Evolutionary conservation across 257 asterid genomes (phyloP).

Genomic region (Plectranthus barbatus): DNA sequence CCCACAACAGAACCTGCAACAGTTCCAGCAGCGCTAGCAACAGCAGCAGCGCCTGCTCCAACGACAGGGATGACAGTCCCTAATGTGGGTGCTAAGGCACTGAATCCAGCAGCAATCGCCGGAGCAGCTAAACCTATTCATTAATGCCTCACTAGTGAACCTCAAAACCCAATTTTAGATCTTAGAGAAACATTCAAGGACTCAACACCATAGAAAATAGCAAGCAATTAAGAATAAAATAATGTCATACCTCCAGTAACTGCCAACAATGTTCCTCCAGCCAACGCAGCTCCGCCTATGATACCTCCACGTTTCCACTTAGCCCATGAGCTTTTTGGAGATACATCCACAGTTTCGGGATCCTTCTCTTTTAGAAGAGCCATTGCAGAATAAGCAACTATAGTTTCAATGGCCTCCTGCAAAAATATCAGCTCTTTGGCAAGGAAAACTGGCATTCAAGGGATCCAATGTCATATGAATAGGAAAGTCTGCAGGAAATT

Average conservation of each 20-base stretch:
- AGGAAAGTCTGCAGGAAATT: not conserved
- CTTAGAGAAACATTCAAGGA: not conserved
- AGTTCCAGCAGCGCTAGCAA: constrained; percentile 95
- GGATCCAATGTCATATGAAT: not conserved
- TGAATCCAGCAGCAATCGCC: constrained; percentile 90
- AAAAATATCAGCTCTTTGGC: constrained; percentile 4
- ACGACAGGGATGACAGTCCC: constrained; percentile 85
- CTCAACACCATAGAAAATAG: not conserved
- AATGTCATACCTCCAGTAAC: constrained; percentile 69
- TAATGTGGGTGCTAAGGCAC: constrained; percentile 93
- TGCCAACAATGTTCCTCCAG: constrained; percentile 97
- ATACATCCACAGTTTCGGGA: constrained; percentile 38
- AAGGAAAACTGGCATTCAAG: not conserved
- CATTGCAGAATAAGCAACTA: constrained; percentile 90
- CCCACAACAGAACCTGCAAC: constrained; percentile 98
- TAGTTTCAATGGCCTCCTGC: constrained; percentile 88
- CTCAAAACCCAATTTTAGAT: constrained; percentile 7
- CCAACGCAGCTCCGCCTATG: constrained; percentile 95
- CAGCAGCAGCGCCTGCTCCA: constrained; percentile 95
- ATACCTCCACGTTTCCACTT: constrained; percentile 95
- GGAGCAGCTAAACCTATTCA: constrained; percentile 90
- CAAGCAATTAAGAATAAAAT: constrained; percentile 5
- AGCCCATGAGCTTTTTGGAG: constrained; percentile 59
- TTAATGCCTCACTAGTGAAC: not conserved
- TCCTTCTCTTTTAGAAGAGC: constrained; percentile 69